These are phyloP conservation scores for Sugiyamaella mastotermitis DNA, from an alignment of 805 yeast genomes.

Conservation along the genomic window DNA sequence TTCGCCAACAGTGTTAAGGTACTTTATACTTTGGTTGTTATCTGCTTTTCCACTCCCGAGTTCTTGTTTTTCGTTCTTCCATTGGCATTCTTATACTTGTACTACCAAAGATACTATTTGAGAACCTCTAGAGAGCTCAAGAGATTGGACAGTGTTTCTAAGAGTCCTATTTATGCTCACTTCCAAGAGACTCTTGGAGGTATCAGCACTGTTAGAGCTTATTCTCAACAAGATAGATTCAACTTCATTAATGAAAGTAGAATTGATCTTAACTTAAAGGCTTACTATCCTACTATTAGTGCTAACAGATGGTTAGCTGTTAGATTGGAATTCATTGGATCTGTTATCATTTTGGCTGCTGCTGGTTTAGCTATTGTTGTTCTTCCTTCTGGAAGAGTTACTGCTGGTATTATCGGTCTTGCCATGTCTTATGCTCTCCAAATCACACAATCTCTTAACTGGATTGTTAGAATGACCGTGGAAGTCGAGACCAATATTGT, in stretches of 20 bases:
- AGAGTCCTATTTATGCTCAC: slow-evolving; percentile 76
- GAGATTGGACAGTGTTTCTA: slow-evolving; percentile 63
- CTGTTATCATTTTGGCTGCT: slow-evolving; percentile 78
- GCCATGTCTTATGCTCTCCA: slow-evolving; percentile 90
- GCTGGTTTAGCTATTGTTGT: slow-evolving; percentile 75
- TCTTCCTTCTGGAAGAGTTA: slow-evolving; percentile 58
- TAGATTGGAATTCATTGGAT: slow-evolving; percentile 85
- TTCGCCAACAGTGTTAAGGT: slow-evolving; percentile 34
- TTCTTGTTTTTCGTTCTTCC: slow-evolving; percentile 71
- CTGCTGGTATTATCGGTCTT: slow-evolving; percentile 91
- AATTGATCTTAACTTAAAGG: slow-evolving; percentile 83
- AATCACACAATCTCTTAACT: slow-evolving; percentile 86
- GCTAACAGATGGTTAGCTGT: slow-evolving; percentile 98
- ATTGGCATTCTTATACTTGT: slow-evolving; percentile 52
- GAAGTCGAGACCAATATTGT: slow-evolving; percentile 97
- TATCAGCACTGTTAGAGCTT: slow-evolving; percentile 72
- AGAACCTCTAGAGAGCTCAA: slow-evolving; percentile 74
- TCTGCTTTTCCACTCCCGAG: slow-evolving; percentile 83
- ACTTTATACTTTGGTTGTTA: slow-evolving; percentile 69
- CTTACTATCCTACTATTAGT: slow-evolving; percentile 84
- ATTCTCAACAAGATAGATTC: slow-evolving; percentile 59
- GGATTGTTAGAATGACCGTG: slow-evolving; percentile 98
- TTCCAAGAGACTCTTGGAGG: slow-evolving; percentile 80
- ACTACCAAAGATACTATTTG: slow-evolving; percentile 67
- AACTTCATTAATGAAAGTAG: slow-evolving; percentile 44